Evolutionary conservation across 805 yeast species (phyloP).

Genomic region (Aciculoconidium aculeatum): DNA sequence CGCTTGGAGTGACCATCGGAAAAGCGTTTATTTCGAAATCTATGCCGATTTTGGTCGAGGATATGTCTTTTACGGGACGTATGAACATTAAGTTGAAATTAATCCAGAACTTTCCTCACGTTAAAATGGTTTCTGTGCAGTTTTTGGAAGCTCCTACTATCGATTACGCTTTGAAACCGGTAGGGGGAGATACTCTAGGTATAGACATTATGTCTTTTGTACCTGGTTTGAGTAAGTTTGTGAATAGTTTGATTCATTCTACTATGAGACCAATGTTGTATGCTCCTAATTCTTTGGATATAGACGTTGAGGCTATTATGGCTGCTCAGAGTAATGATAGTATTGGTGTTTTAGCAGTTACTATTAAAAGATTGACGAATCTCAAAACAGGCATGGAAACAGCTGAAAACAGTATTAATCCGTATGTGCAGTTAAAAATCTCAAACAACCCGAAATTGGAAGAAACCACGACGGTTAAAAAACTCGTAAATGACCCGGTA

Average conservation of each 20-base stretch:
- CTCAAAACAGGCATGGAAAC: constrained; percentile 42
- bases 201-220: constrained; percentile 77
- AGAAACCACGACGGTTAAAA: constrained; percentile 55
- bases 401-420: constrained; percentile 41
- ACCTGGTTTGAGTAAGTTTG: constrained; percentile 73
- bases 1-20: constrained; percentile 75
- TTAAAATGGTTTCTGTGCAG: constrained; percentile 62
- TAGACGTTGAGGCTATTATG: constrained; percentile 69
- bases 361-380: constrained; percentile 47
- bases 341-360: constrained; percentile 62
- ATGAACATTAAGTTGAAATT: constrained; percentile 58
- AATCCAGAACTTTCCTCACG: constrained; percentile 69
- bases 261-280: constrained; percentile 72
- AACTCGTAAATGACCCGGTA: constrained; percentile 49
- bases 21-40: constrained; percentile 73
- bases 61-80: constrained; percentile 70
- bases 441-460: constrained; percentile 35
- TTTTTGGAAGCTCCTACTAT: constrained; percentile 74
- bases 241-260: constrained; percentile 62
- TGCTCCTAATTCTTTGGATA: constrained; percentile 75
- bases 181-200: constrained; percentile 87
- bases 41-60: constrained; percentile 73
- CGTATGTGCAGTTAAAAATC: constrained; percentile 44
- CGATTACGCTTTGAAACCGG: constrained; percentile 77
- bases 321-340: constrained; percentile 61